Percentiles rank a stretch among this genome's conserved stretches.
These are phyloP conservation scores for Metahyphopichia silvanorum DNA, from an alignment of 805 yeast species.

Conservation along the genomic window DNA sequence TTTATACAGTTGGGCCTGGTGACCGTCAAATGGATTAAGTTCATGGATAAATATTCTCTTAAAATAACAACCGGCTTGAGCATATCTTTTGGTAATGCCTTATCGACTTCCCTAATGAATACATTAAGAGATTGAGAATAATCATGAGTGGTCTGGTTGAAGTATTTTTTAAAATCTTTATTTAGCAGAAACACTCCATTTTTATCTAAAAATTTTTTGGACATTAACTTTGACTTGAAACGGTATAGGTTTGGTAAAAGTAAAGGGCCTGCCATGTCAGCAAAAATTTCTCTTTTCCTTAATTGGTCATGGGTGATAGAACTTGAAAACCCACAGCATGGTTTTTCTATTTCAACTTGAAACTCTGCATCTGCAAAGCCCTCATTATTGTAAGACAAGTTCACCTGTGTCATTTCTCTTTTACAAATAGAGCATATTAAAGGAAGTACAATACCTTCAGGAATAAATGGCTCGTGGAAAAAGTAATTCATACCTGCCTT, in stretches of 20 bases:
- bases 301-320: conserved; percentile 17
- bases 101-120: not conserved
- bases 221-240: not conserved
- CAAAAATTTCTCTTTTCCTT: conserved; percentile 14
- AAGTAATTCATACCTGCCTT: conserved; percentile 1
- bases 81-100: not conserved
- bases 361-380: conserved; percentile 10
- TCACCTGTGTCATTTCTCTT: conserved; percentile 2
- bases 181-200: no score
- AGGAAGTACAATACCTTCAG: conserved; percentile 4
- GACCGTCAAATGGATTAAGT: conserved; percentile 7
- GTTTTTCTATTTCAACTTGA: conserved; percentile 3
- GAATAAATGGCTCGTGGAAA: conserved; percentile 1
- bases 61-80: not conserved
- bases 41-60: conserved; percentile 7
- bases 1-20: not conserved
- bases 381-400: conserved; percentile 2
- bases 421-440: conserved; percentile 13
- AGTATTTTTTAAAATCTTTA: no score
- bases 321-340: conserved; percentile 10
- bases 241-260: conserved; percentile 1
- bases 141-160: not conserved
- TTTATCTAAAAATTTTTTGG: no score
- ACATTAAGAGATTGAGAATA: not conserved
- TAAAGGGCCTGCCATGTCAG: conserved; percentile 7